phyloP scores from a whole-genome alignment of 2,329 filamentous ascomycete species.

The Fusarium succisae region DNA sequence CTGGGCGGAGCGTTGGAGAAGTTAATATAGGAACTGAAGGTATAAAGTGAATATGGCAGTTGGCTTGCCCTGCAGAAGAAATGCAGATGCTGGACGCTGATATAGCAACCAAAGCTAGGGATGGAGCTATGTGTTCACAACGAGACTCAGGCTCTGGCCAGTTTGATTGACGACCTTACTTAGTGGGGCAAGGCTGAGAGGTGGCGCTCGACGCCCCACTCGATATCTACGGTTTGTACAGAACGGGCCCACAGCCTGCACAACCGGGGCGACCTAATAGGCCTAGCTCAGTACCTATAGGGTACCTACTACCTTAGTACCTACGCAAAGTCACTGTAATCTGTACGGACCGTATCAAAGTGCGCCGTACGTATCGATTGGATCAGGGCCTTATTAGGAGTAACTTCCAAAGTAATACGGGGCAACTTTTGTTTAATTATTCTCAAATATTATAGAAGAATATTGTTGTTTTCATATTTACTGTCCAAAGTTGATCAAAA shows the following conservation, averaged over 20 bases:
- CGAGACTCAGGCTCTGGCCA: background rate
- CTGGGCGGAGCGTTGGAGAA: background rate
- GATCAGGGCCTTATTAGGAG: no score
- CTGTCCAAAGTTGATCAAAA: background rate
- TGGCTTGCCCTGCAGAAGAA: background rate
- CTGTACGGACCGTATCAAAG: no score
- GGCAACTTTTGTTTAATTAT: background rate
- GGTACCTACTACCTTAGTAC: no score
- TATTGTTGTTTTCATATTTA: background rate
- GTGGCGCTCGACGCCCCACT: background rate
- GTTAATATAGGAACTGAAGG: background rate
- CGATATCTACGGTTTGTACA: no score
- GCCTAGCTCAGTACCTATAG: no score
- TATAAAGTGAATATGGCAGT: background rate
- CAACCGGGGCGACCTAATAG: no score
- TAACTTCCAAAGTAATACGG: background rate
- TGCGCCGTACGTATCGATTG: no score
- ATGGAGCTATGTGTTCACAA: slow-evolving; percentile 31
- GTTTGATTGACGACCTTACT: background rate
- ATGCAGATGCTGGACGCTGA: background rate
- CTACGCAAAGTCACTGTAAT: no score
- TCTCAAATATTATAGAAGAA: background rate
- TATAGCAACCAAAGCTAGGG: background rate
- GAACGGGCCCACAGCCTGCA: no score
- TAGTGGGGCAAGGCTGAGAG: background rate